These are phyloP conservation scores for Halophytophthora polymorphica DNA, from an alignment of 352 stramenopile genomes.

Conservation along the genomic window DNA sequence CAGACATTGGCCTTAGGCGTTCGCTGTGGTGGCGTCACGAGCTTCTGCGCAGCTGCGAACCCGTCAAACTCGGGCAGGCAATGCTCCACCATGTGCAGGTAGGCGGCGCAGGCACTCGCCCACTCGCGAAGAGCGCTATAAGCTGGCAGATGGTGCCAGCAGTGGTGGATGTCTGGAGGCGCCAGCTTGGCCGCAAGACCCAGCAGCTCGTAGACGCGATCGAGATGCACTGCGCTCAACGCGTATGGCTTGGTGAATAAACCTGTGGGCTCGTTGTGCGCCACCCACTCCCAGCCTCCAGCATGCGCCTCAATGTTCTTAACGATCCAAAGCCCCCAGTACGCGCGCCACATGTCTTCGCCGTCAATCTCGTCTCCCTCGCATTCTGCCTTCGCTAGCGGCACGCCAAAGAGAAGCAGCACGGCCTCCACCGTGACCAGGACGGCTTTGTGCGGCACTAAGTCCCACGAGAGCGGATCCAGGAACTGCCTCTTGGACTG, in stretches of 20 bases:
- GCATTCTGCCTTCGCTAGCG: no score
- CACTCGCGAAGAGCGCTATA: slow-evolving; percentile 54
- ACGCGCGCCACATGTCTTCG: slow-evolving; percentile 38
- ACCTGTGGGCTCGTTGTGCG: slow-evolving; percentile 57
- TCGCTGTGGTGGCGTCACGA: slow-evolving; percentile 43
- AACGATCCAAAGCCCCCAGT: slow-evolving; percentile 70
- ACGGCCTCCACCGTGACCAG: slow-evolving; percentile 49
- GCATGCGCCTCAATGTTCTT: slow-evolving; percentile 75
- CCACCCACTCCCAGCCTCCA: slow-evolving; percentile 58
- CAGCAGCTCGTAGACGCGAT: slow-evolving; percentile 32
- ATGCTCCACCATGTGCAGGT: slow-evolving; percentile 58
- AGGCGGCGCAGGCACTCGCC: slow-evolving; percentile 37
- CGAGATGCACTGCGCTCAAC: slow-evolving; percentile 36
- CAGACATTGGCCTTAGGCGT: slow-evolving; percentile 58
- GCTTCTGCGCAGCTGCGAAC: slow-evolving; percentile 36
- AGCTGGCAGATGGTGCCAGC: slow-evolving; percentile 55
- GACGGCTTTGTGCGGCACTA: slow-evolving; percentile 38
- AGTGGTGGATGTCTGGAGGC: slow-evolving; percentile 26
- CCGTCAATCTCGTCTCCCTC: slow-evolving; percentile 11
- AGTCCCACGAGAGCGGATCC: slow-evolving; percentile 59
- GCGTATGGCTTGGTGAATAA: slow-evolving; percentile 75
- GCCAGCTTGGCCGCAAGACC: slow-evolving; percentile 10
- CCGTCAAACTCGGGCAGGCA: slow-evolving; percentile 42
- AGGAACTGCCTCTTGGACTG: slow-evolving; percentile 58
- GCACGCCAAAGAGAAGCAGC: slow-evolving; percentile 56